These are phyloP conservation scores for Lactarius quietus DNA, from an alignment of 768 basidiomycete genomes.

Conservation along the genomic window DNA sequence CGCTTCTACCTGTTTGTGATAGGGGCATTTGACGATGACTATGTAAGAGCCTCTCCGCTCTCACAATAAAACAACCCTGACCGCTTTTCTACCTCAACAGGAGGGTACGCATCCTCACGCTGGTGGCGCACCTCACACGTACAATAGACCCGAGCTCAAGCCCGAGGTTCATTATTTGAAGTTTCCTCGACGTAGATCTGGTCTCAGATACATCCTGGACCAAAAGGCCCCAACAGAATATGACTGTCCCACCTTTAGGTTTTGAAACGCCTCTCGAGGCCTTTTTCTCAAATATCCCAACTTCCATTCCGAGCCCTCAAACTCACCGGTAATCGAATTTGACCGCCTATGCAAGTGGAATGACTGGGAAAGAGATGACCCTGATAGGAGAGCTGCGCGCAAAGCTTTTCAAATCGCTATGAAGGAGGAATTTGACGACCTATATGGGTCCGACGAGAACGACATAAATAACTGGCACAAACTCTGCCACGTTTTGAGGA, in stretches of 20 bases:
- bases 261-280: constrained; percentile 4
- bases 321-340: constrained; percentile 11
- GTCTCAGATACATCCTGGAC: neutral
- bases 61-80: neutral
- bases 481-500: constrained; percentile 23
- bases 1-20: too few species aligned
- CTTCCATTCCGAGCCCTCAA: constrained; percentile 12
- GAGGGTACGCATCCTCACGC: neutral
- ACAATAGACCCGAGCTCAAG: neutral
- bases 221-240: neutral
- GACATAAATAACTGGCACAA: neutral
- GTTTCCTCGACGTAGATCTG: neutral
- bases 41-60: too few species aligned
- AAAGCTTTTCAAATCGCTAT: too few species aligned
- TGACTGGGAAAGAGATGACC: too few species aligned
- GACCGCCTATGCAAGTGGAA: constrained; percentile 3
- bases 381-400: too few species aligned
- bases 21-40: too few species aligned
- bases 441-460: too few species aligned
- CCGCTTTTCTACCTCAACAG: neutral
- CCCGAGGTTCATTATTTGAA: neutral
- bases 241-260: neutral
- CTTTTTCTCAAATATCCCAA: constrained; percentile 23
- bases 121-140: neutral
- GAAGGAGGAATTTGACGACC: too few species aligned